Percentiles rank a stretch among this genome's conserved stretches.
Evolutionary conservation across 768 basidiomycete genomes (phyloP).

Genomic region (Termitomyces sp.): DNA sequence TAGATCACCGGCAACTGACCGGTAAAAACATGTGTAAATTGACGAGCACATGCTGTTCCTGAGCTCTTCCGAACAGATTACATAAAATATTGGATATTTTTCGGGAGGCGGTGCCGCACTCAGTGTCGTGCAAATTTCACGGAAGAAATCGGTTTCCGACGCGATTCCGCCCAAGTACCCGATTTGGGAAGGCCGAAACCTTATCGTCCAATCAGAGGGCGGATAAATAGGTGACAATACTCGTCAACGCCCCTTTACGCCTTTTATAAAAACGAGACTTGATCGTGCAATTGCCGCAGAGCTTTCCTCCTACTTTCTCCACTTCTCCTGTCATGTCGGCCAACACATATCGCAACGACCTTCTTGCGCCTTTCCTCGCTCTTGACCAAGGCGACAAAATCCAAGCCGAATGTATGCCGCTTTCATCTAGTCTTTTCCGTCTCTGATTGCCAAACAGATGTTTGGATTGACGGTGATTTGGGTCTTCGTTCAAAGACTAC

Average conservation of each 20-base stretch:
- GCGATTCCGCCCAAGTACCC: slow-evolving; percentile 14
- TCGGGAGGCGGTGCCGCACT: neutral
- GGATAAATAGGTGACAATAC: slow-evolving; percentile 21
- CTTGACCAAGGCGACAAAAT: slow-evolving; percentile 89
- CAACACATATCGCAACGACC: slow-evolving; percentile 67
- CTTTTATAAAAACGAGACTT: slow-evolving; percentile 12
- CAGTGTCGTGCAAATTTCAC: slow-evolving; percentile 1
- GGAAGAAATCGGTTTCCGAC: slow-evolving; percentile 16
- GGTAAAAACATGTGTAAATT: neutral
- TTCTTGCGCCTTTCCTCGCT: slow-evolving; percentile 86
- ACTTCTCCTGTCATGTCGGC: slow-evolving; percentile 24
- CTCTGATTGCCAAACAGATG: slow-evolving; percentile 52
- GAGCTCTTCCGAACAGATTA: neutral
- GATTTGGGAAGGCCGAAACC: slow-evolving; percentile 12
- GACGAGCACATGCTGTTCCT: neutral
- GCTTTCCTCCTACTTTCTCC: slow-evolving; percentile 16
- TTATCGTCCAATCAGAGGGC: slow-evolving; percentile 45
- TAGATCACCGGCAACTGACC: neutral
- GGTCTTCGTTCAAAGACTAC: slow-evolving; percentile 97
- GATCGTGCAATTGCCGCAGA: slow-evolving; percentile 13
- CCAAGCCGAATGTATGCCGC: slow-evolving; percentile 85
- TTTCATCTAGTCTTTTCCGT: slow-evolving; percentile 5
- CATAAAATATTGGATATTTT: neutral
- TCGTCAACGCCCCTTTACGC: slow-evolving; percentile 17
- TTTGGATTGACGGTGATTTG: slow-evolving; percentile 96